Evolutionary conservation across 495 filamentous ascomycete genomes (phyloP), one percentile per base, ranked within the genome.

Genomic region (Tuber borchii): DNA sequence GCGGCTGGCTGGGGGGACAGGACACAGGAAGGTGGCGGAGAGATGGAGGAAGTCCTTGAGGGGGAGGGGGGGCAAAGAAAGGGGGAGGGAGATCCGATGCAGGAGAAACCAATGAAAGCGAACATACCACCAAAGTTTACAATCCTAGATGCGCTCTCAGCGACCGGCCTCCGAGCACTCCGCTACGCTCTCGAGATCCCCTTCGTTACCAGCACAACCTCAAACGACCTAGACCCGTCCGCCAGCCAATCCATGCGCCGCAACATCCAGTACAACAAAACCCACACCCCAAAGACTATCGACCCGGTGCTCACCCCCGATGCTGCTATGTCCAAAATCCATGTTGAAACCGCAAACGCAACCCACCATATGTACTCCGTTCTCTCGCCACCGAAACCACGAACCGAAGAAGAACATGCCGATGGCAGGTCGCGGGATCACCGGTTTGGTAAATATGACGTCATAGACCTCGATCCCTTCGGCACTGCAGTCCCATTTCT

Each of bases 391-490:
- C n/a, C 56, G 70, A 20, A 69, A 37, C 10, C 70, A 37, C 43
- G 61, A 45, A 65, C 51, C 42, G 43, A 37, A n/a, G 80, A 86
- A 26, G 83, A 86, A 68, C 83, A 83, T 43, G 20, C 76, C 31
- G 71, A 73, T 43, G 78, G 79, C 6, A 42, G 77, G 43, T 81
- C 84, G 3, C 83, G 82, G 31, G 80, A 73, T 31, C 82, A 84
- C 8, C 81, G 80, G 70, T 83, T 80, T 39, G 83, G 84, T 42
- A 90, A 87, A 78, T 98, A 97, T 84, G 90, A 98, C 80, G 93
- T 97, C 45, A 96, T 99, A 76, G 95, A 99, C 82, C 88, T 99
- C 31, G 95, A 99, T 83, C 95, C 95, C 0, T 99, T 98, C 82
- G 95, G 95, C 26, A 93, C 92, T 2, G 95, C 96, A 0, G 91